Base-by-base conservation (phyloP, 164 flowering plant genomes). In the Piper longum region DNA sequence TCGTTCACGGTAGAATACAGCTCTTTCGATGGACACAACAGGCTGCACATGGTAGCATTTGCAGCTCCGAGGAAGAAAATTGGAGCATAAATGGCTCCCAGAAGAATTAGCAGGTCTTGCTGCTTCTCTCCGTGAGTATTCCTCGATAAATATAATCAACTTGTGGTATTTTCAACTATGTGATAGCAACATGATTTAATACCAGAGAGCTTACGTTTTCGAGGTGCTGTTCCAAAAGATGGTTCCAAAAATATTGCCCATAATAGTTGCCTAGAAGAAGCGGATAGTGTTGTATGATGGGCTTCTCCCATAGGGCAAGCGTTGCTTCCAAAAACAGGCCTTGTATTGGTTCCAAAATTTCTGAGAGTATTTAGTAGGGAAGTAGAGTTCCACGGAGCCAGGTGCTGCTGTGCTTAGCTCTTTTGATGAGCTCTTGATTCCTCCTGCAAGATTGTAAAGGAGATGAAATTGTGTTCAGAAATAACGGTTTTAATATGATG, bases 271-370 rank as follows among this genome's bases (percentile, higher is more conserved):
- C 77, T 81, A 66, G 62, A 79, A 67, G 57, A 79, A 75, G 16
- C 86, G 63, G 57, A 76, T 70, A 16, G 77, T 79, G 68, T 82
- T 84, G 60, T 79, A 82, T 67, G 67, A 68, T 8, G 86, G 71
- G 67, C 79, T 72, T 62, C 86, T 76, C 89, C 89, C 82, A 48
- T 82, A 84, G 14, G 89, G 80, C 75, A 73, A 75, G 66, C 75
- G 69, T 60, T 84, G 86, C 62, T 84, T 84, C 89, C 89, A 84
- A 54, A 84, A 80, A 52, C 86, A 81, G 26, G 83, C 81, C 66
- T 62, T 71, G 70, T 77, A 85, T 61, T 86, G 89, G 41, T 76
- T 75, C 11, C 67, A 5, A 59, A 78, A 80, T 39, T 72, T 60
- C 63, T 84, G 87, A 1, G 89, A 77, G 67, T 79, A 84, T 65